Evolutionary conservation across 352 stramenopile species (phyloP).

Genomic region (Globisporangium middletonii): DNA sequence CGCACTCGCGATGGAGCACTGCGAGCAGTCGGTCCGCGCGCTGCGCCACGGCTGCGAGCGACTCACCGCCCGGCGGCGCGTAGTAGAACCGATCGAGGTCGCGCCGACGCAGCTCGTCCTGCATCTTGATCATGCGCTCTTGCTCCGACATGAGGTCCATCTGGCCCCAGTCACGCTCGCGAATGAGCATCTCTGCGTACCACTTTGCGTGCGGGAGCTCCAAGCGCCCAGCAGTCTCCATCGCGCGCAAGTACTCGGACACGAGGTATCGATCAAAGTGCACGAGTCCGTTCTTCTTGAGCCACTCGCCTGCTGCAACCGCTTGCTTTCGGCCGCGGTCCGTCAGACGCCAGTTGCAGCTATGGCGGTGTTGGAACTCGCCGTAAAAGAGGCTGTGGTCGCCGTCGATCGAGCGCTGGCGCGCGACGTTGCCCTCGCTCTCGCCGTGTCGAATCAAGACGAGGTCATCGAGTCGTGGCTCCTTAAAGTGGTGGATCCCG

Average conservation of each 20-base stretch:
- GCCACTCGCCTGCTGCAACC: slow-evolving; percentile 70
- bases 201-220: slow-evolving; percentile 65
- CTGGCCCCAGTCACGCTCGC: slow-evolving; percentile 84
- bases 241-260: slow-evolving; percentile 82
- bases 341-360: slow-evolving; percentile 83
- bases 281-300: slow-evolving; percentile 68
- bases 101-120: slow-evolving; percentile 76
- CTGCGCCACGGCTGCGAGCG: slow-evolving; percentile 73
- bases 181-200: slow-evolving; percentile 87
- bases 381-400: slow-evolving; percentile 84
- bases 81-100: slow-evolving; percentile 88
- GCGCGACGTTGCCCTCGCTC: slow-evolving; percentile 85
- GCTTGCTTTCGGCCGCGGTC: slow-evolving; percentile 75
- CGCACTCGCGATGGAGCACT: slow-evolving; percentile 77
- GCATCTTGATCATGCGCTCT: slow-evolving; percentile 84
- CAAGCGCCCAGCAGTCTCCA: slow-evolving; percentile 82
- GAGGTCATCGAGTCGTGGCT: slow-evolving; percentile 66
- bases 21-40: slow-evolving; percentile 73
- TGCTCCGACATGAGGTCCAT: slow-evolving; percentile 89
- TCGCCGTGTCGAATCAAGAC: slow-evolving; percentile 88
- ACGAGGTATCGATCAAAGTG: slow-evolving; percentile 85
- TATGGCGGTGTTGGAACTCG: slow-evolving; percentile 88
- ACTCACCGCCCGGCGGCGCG: slow-evolving; percentile 75
- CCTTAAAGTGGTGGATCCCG: slow-evolving; percentile 20
- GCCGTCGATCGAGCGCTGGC: slow-evolving; percentile 72